Conservation (phyloP, 805 yeast species). For the Huiozyma naganishii region DNA sequence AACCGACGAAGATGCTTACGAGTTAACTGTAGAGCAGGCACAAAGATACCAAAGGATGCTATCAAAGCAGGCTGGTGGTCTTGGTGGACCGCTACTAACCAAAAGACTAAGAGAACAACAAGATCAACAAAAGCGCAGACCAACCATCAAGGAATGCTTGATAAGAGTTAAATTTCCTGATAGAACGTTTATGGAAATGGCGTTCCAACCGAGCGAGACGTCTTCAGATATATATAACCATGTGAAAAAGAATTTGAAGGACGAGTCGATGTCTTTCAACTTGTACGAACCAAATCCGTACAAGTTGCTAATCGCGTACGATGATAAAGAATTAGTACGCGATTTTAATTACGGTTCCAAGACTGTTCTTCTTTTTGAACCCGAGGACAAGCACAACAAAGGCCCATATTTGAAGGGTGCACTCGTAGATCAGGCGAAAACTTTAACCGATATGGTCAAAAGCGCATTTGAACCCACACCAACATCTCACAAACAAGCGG, state of each 20-base stretch:
- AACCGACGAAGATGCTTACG: conserved; percentile 32
- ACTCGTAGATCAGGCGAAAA: conserved; percentile 25
- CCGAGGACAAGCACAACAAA: conserved; percentile 3
- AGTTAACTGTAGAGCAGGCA: conserved; percentile 43
- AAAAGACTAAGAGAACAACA: conserved; percentile 31
- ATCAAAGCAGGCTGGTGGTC: conserved; percentile 29
- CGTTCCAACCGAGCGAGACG: conserved; percentile 37
- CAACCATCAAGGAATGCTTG: conserved; percentile 23
- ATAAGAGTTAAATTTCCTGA: conserved; percentile 52
- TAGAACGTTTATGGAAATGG: conserved; percentile 38
- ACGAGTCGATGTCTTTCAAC: conserved; percentile 26
- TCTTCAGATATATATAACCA: conserved; percentile 22
- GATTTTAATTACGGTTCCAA: conserved; percentile 38
- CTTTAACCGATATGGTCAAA: conserved; percentile 22
- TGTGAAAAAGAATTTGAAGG: conserved; percentile 22
- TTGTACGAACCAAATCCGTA: conserved; percentile 43
- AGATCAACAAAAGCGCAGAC: conserved; percentile 9
- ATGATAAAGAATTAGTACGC: conserved; percentile 20
- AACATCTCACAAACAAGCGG: conserved; percentile 4
- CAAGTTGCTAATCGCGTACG: conserved; percentile 23
- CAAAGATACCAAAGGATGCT: conserved; percentile 41
- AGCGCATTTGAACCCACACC: neutral
- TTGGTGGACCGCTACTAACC: conserved; percentile 34
- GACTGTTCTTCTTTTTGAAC: conserved; percentile 33
- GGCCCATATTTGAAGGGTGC: conserved; percentile 24